Percentiles rank a stretch among this genome's conserved stretches.
phyloP scores from a whole-genome alignment of 2,329 filamentous ascomycete genomes.

The Fusarium bactridioides region DNA sequence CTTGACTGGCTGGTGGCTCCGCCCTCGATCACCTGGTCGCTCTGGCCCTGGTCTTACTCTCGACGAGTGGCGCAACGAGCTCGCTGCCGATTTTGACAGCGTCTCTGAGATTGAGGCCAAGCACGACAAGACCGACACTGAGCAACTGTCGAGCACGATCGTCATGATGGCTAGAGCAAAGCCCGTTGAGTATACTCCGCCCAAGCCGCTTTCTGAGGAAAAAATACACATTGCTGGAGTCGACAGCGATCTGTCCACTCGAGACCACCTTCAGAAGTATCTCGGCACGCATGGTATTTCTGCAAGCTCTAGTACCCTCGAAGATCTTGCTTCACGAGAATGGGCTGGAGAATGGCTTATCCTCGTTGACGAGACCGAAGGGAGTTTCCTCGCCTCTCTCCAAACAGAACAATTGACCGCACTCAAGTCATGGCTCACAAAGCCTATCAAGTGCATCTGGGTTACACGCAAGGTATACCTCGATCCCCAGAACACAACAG shows the following conservation, averaged over 20 bases:
- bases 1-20: constrained; percentile 36
- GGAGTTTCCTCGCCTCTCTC: constrained; percentile 33
- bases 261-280: neutral
- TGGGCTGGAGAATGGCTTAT: constrained; percentile 34
- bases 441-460: constrained; percentile 36
- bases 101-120: constrained; percentile 27
- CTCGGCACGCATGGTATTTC: constrained; percentile 14
- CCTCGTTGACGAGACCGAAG: constrained; percentile 28
- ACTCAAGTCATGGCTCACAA: constrained; percentile 24
- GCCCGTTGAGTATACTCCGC: neutral
- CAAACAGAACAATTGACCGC: constrained; percentile 14
- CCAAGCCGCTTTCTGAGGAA: constrained; percentile 11
- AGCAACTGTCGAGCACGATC: constrained; percentile 34
- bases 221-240: constrained; percentile 24
- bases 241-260: neutral
- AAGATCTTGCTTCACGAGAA: constrained; percentile 18
- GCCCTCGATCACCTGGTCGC: constrained; percentile 35
- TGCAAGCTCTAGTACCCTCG: constrained; percentile 13
- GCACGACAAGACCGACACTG: neutral
- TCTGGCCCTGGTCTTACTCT: constrained; percentile 36
- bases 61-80: constrained; percentile 36
- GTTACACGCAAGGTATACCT: constrained; percentile 34
- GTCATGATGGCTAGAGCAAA: constrained; percentile 36
- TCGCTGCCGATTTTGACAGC: constrained; percentile 32
- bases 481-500: constrained; percentile 31